A percentile compares a stretch with the other conserved stretches of the same genome.
These are phyloP conservation scores for Botrytis fabae DNA, from an alignment of 2,329 filamentous ascomycete species.

Conservation along the genomic window DNA sequence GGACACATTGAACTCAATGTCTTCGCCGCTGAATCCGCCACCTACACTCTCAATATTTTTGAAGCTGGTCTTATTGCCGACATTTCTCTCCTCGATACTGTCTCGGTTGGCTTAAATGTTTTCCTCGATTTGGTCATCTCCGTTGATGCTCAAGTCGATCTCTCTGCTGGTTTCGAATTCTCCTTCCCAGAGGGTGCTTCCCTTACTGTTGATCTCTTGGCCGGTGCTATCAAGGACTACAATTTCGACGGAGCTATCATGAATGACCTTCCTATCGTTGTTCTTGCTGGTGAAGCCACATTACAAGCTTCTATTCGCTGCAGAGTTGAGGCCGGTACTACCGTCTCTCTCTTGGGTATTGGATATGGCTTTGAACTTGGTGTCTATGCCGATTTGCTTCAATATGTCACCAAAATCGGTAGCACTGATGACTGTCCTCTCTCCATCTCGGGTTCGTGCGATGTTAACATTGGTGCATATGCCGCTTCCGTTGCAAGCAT, in stretches of 20 bases:
- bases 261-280: constrained; percentile 30
- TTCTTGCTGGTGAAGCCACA: constrained; percentile 29
- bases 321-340: constrained; percentile 32
- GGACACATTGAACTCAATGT: constrained; percentile 33
- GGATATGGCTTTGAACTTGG: constrained; percentile 32
- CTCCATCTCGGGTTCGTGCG: constrained; percentile 26
- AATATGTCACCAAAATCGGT: constrained; percentile 29
- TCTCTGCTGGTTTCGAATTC: constrained; percentile 34
- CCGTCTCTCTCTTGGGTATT: constrained; percentile 29
- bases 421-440: constrained; percentile 26
- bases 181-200: constrained; percentile 32
- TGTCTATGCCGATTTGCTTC: constrained; percentile 31
- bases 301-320: constrained; percentile 33
- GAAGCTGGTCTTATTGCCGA: constrained; percentile 25
- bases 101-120: constrained; percentile 31
- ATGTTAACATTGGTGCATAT: constrained; percentile 32
- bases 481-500: constrained; percentile 30
- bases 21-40: constrained; percentile 24
- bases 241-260: constrained; percentile 28
- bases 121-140: constrained; percentile 34
- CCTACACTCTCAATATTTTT: constrained; percentile 32
- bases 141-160: constrained; percentile 29
- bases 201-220: constrained; percentile 33
- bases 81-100: constrained; percentile 29
- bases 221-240: constrained; percentile 30